Conservation (phyloP, 2,329 filamentous ascomycete species). For the Fonsecaea pedrosoi region DNA sequence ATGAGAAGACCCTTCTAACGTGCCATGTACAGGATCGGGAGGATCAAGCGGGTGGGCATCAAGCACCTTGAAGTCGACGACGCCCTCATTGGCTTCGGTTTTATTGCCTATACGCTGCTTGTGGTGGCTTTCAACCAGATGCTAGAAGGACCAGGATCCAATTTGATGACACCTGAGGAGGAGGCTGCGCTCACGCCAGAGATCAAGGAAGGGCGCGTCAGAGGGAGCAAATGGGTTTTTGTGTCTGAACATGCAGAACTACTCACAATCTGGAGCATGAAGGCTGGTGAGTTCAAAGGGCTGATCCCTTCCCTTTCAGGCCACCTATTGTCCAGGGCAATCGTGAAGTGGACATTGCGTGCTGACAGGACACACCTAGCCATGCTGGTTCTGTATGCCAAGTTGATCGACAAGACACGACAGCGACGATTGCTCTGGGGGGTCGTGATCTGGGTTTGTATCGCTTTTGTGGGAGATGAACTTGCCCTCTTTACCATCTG, state of each 20-base stretch:
- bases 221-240: conserved; percentile 68
- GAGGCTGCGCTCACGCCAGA: conserved; percentile 54
- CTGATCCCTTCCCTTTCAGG: not conserved
- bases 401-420: conserved; percentile 24
- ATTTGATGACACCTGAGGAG: conserved; percentile 62
- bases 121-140: conserved; percentile 63
- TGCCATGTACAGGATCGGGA: conserved; percentile 44
- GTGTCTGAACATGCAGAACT: conserved; percentile 69
- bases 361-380: conserved; percentile 8
- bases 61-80: conserved; percentile 63
- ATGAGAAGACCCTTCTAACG: conserved; percentile 39
- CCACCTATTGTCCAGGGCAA: conserved; percentile 61
- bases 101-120: conserved; percentile 63
- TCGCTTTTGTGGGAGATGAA: conserved; percentile 58
- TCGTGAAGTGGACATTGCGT: conserved; percentile 52
- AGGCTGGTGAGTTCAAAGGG: conserved; percentile 43
- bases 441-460: conserved; percentile 53
- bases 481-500: conserved; percentile 60
- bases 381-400: conserved; percentile 20
- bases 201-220: conserved; percentile 51
- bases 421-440: conserved; percentile 42
- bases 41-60: conserved; percentile 53
- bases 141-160: conserved; percentile 62
- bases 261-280: conserved; percentile 60
- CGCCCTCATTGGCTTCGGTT: conserved; percentile 61